Base-by-base conservation (phyloP, 352 stramenopile genomes). In the Peronosclerospora sorghi region DNA sequence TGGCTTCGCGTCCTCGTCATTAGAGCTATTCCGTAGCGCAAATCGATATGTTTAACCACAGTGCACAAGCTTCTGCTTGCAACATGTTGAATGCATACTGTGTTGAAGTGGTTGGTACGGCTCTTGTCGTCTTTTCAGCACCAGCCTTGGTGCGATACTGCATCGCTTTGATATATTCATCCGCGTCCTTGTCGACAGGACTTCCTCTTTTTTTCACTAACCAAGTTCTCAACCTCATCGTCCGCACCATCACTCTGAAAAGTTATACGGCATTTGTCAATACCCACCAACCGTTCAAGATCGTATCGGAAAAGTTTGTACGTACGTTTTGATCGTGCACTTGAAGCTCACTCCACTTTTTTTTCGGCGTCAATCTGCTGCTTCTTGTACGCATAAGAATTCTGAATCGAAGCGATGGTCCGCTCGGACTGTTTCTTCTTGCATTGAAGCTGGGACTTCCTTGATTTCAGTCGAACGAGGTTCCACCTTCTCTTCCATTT, bases 391-490 rank as follows among this genome's bases (percentile, higher is more conserved):
- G 73, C 76, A 53, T 80, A 91, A 37, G 79, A 88, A 56, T 79
- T 88, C 58, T 87, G 76, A 38, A 87, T 86, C 10, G 74, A 72
- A 0, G 64, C 74, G 23, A 91, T 67, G 7, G 75, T 70, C 19
- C 79, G 72, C 41, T 88, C 73, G 29, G 72, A 86, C 59, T 85
- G 78, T 35, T 87, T 87, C 60, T 89, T 88, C 57, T 87, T 86
- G 56, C 87, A 88, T 56, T 89, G 74, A 47, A 91, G 83, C 62
- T 91, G 79, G n/a, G 35, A 91, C 74, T 45, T 88, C 73, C 49
- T 91, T 85, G 18, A 82, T 46, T 38, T 81, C 73, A 10, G 60
- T 56, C 14, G 65, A 56, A 9, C 63, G 52, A 2, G 68, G 45
- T 30, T 80, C 65, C 24, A 72, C 44, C 12, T 78, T 65, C 35